A percentile compares a stretch with the other conserved stretches of the same genome.
Evolutionary conservation across 805 yeast genomes (phyloP).

Genomic region (Saccharomycopsis fibuligera): DNA sequence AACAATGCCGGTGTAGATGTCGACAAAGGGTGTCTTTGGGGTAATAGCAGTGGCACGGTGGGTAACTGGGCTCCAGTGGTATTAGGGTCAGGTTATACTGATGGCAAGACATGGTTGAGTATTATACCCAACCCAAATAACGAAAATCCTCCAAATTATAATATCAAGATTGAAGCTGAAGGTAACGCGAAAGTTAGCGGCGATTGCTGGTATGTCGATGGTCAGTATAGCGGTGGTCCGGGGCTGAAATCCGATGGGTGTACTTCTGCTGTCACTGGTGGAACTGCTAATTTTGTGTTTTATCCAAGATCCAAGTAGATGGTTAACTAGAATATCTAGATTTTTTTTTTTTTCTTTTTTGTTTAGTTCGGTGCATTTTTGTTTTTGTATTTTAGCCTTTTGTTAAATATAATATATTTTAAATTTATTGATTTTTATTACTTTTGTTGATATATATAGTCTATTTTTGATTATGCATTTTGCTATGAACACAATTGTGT

Average conservation of each 20-base stretch:
- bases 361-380: neutral
- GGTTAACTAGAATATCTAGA: neutral
- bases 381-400: neutral
- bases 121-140: constrained; percentile 95
- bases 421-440: neutral
- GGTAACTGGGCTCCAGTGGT: constrained; percentile 99
- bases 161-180: constrained; percentile 70
- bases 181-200: constrained; percentile 59
- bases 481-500: too few relatives aligned
- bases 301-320: constrained; percentile 25
- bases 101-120: constrained; percentile 72
- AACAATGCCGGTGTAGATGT: constrained; percentile 90
- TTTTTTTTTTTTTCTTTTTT: neutral
- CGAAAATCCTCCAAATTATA: constrained; percentile 58
- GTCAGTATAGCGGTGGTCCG: constrained; percentile 62
- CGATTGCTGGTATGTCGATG: constrained; percentile 73
- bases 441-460: neutral
- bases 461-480: neutral
- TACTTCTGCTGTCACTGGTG: constrained; percentile 87
- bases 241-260: constrained; percentile 68
- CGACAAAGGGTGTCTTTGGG: constrained; percentile 95
- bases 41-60: constrained; percentile 62
- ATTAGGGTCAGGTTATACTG: constrained; percentile 84
- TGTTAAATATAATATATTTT: too few relatives aligned
- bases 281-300: constrained; percentile 70